These are phyloP conservation scores for Zalaria obscura DNA, from an alignment of 2,329 filamentous ascomycete genomes.

Conservation along the genomic window DNA sequence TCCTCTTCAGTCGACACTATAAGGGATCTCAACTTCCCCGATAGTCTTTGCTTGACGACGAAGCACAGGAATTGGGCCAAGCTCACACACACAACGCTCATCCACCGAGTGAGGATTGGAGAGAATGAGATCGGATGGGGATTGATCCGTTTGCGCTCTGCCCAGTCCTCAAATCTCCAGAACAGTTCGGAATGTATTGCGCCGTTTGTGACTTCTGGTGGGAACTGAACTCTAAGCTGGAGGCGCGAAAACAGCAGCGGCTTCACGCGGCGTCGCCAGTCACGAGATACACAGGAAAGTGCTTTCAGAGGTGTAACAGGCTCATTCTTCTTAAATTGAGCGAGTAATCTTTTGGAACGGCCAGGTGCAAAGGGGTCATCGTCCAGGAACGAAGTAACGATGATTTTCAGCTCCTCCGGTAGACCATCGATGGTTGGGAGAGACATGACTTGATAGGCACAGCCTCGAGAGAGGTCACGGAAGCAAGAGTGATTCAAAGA, in stretches of 20 bases:
- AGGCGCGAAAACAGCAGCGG: conserved; percentile 41
- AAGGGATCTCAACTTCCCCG: neutral
- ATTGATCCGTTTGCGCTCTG: neutral
- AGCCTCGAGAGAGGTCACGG: too few species aligned
- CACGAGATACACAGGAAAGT: conserved; percentile 37
- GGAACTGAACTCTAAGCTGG: conserved; percentile 14
- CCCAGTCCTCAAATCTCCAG: neutral
- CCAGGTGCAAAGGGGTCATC: conserved; percentile 32
- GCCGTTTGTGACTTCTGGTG: too few species aligned
- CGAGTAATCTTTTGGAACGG: conserved; percentile 37
- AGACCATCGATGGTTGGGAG: conserved; percentile 20
- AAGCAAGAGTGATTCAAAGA: too few species aligned
- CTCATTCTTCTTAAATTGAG: conserved; percentile 25
- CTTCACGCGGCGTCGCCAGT: conserved; percentile 38
- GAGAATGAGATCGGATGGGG: neutral
- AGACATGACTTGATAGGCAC: too few species aligned
- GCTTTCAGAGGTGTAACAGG: conserved; percentile 36
- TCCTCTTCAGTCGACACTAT: neutral
- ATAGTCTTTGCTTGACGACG: neutral
- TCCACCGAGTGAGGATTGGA: conserved; percentile 1
- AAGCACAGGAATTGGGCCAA: neutral
- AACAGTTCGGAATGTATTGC: too few species aligned
- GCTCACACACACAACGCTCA: neutral
- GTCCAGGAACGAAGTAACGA: conserved; percentile 43
- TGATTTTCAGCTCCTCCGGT: conserved; percentile 46